These are phyloP conservation scores for Candida tallmaniae DNA, from an alignment of 805 yeast species.

Conservation along the genomic window DNA sequence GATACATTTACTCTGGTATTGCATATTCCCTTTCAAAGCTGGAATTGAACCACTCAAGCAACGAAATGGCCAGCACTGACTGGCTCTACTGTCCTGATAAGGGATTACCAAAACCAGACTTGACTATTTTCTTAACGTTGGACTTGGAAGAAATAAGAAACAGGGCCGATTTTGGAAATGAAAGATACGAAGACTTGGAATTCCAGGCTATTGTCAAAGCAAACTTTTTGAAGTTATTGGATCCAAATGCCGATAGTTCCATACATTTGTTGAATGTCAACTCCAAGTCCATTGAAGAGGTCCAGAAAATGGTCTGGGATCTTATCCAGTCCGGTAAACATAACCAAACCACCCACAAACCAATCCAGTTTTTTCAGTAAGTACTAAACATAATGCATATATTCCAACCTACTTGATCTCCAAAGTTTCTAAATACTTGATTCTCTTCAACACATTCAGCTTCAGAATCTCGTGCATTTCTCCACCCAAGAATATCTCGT, in stretches of 20 bases:
- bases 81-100: conserved; percentile 84
- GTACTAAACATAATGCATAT: conserved; percentile 1
- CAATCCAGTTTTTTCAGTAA: conserved; percentile 2
- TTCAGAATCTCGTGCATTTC: conserved; percentile 86
- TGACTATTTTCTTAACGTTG: conserved; percentile 70
- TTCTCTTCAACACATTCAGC: conserved; percentile 56
- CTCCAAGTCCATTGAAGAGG: conserved; percentile 52
- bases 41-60: conserved; percentile 17
- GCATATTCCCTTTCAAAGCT: conserved; percentile 86
- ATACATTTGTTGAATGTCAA: conserved; percentile 55
- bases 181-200: conserved; percentile 72
- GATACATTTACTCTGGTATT: conserved; percentile 90
- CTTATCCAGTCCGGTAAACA: conserved; percentile 11
- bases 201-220: conserved; percentile 71
- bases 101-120: conserved; percentile 85
- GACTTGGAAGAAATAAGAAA: conserved; percentile 36
- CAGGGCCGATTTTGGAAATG: conserved; percentile 90
- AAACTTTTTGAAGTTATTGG: conserved; percentile 50
- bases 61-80: conserved; percentile 38
- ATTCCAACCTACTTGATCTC: background rate
- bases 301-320: conserved; percentile 43
- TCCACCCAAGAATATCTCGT: conserved; percentile 86
- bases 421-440: conserved; percentile 52
- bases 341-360: conserved; percentile 4
- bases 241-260: conserved; percentile 21